Evolutionary conservation across 768 basidiomycete genomes (phyloP).

Genomic region (Suillus alpinus): DNA sequence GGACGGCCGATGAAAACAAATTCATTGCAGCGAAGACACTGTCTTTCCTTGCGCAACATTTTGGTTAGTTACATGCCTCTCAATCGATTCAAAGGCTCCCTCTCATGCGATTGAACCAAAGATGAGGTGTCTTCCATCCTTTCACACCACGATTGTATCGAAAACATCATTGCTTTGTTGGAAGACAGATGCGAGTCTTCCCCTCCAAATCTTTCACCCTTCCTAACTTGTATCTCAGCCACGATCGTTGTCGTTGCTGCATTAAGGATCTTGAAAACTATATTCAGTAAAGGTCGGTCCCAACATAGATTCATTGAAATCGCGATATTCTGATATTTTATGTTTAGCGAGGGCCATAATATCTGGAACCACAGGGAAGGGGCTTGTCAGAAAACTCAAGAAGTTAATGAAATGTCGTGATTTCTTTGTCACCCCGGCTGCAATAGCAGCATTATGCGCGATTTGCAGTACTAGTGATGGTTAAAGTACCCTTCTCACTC

Average conservation of each 20-base stretch:
- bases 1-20: conserved; percentile 14
- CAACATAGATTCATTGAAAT: background rate
- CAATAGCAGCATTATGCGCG: conserved; percentile 22
- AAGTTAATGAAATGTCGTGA: conserved; percentile 20
- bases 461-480: conserved; percentile 23
- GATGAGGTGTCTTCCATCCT: conserved; percentile 9
- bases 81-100: conserved; percentile 19
- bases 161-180: conserved; percentile 11
- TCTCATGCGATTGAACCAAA: conserved; percentile 25
- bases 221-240: conserved; percentile 18
- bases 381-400: conserved; percentile 14
- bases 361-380: conserved; percentile 5
- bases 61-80: background rate
- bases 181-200: conserved; percentile 7
- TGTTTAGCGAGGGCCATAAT: conserved; percentile 5
- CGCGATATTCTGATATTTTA: background rate
- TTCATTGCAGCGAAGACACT: conserved; percentile 9
- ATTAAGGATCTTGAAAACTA: conserved; percentile 16
- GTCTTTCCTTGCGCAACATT: background rate
- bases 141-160: background rate
- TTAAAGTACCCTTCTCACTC: background rate
- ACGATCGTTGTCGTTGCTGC: conserved; percentile 20
- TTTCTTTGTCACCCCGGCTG: conserved; percentile 28
- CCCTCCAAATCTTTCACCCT: background rate
- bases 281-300: conserved; percentile 13